These are phyloP conservation scores for Penicillium cataractarum DNA, from an alignment of 495 filamentous ascomycete genomes.

Conservation along the genomic window DNA sequence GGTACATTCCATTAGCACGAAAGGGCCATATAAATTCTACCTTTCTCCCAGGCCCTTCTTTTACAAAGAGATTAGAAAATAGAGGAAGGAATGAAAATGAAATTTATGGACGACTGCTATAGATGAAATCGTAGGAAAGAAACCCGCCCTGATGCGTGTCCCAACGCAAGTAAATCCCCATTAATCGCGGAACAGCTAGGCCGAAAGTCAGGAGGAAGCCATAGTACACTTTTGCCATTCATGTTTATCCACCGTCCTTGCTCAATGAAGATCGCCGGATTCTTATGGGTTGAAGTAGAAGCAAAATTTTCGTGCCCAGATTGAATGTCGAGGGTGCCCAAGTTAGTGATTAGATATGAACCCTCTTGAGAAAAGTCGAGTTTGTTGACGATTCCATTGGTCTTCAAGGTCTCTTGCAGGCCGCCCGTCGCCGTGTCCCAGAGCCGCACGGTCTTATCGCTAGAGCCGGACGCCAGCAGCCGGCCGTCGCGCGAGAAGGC, in stretches of 20 bases:
- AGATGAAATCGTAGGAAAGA: background rate
- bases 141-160: background rate
- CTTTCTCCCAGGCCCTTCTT: background rate
- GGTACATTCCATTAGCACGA: background rate
- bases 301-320: conserved; percentile 3
- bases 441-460: conserved; percentile 7
- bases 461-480: conserved; percentile 24
- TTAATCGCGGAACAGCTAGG: conserved; percentile 17
- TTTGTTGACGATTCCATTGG: background rate
- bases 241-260: conserved; percentile 29
- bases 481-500: conserved; percentile 32
- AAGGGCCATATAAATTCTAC: background rate
- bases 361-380: conserved; percentile 13
- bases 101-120: conserved; percentile 3
- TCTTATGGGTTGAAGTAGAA: background rate
- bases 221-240: conserved; percentile 26
- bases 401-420: conserved; percentile 3
- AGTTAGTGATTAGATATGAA: background rate
- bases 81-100: conserved; percentile 11
- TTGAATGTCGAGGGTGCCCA: conserved; percentile 9
- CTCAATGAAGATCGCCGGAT: conserved; percentile 10
- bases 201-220: conserved; percentile 36
- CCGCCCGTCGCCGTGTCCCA: conserved; percentile 13
- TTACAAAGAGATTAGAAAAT: conserved; percentile 14
- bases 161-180: background rate